phyloP scores from a whole-genome alignment of 768 basidiomycete species.

The Russula emetica region DNA sequence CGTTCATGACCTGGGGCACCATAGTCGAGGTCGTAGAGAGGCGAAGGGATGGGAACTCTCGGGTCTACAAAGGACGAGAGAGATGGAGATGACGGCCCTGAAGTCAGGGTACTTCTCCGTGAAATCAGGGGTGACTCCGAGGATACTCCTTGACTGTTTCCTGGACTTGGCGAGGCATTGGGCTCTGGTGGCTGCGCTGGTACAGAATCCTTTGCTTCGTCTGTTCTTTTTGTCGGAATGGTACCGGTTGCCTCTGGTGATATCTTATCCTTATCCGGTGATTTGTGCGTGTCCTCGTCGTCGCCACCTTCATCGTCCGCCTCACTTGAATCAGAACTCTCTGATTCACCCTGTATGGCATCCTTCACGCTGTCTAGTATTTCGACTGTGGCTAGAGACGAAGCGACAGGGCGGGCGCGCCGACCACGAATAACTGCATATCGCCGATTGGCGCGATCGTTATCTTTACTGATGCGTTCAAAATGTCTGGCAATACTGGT shows the following conservation, averaged over 20 bases:
- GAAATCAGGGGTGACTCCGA: conserved; percentile 1
- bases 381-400: conserved; percentile 82
- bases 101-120: conserved; percentile 32
- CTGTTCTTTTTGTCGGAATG: conserved; percentile 6
- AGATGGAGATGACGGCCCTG: conserved; percentile 55
- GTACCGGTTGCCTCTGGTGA: conserved; percentile 29
- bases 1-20: conserved; percentile 53
- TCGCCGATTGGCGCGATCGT: conserved; percentile 67
- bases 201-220: conserved; percentile 1
- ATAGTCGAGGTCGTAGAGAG: conserved; percentile 49
- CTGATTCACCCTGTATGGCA: conserved; percentile 80
- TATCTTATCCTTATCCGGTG: conserved; percentile 32
- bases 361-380: conserved; percentile 87
- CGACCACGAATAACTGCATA: conserved; percentile 85
- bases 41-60: conserved; percentile 23
- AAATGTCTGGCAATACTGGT: conserved; percentile 88
- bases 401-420: conserved; percentile 85
- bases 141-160: conserved; percentile 8
- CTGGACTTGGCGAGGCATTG: background rate
- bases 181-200: conserved; percentile 5
- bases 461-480: conserved; percentile 75
- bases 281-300: conserved; percentile 44
- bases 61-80: conserved; percentile 23
- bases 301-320: conserved; percentile 68
- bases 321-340: conserved; percentile 61